Base-by-base conservation (phyloP, 2,329 filamentous ascomycete genomes). In the Paecilomyces sp. region DNA sequence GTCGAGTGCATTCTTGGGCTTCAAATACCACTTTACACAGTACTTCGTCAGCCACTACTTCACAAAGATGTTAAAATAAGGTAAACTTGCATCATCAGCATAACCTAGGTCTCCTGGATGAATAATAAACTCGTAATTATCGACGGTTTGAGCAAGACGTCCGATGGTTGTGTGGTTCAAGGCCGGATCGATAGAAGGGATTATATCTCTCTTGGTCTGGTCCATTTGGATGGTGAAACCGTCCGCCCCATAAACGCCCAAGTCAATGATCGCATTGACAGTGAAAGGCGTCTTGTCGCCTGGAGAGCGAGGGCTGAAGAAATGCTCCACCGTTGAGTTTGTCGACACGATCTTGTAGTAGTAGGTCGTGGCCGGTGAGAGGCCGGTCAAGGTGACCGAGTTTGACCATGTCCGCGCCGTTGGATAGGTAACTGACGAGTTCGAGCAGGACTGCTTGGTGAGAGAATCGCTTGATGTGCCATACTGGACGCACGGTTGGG, bases 111-210 rank as follows among this genome's bases (percentile, higher is more conserved):
- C n/a, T n/a, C n/a, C n/a, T n/a, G n/a, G n/a, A n/a, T n/a, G n/a
- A n/a, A n/a, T 15, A 41, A 65, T 86, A 84, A 86, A 71, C 63
- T 86, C 83, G 65, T 85, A 85, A 61, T 82, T 77, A 64, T 85
- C 71, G 34, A 81, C 74, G 0, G 78, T 84, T 13, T 72, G 66
- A 2, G 82, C 81, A 1, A 86, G 77, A 2, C 78, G 77, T 15
- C 75, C 76, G 60, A 86, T 86, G n/a, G 83, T 86, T 2, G 81
- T 83, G 71, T 85, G 83, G 65, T 85, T 83, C 1, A 84, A 73
- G 9, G 78, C 77, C 2, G 83, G 82, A 3, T 81, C 69, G 47
- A 85, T 71, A 4, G 62, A 62, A 0, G 81, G 82, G 47, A 82
- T 83, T 1, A 68, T 74, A 58, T 81, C 79, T 36, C 79, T 73